Percentiles rank a stretch among this genome's conserved stretches.
Evolutionary conservation across 1,284 basidiomycete genomes (phyloP).

Genomic region (Schizophyllum amplum): DNA sequence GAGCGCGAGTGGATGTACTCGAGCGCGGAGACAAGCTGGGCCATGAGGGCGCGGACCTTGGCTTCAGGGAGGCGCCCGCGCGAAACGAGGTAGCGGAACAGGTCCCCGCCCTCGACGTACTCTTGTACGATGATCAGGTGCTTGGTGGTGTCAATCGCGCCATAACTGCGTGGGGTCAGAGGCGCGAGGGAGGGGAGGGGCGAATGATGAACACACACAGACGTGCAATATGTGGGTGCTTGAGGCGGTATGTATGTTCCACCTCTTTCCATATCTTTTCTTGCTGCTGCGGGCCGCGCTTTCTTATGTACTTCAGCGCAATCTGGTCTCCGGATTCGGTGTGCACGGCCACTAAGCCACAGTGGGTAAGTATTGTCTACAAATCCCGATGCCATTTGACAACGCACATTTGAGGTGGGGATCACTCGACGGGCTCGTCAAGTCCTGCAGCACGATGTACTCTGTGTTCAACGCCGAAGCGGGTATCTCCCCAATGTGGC

Average conservation of each 20-base stretch:
- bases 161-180: constrained; percentile 55
- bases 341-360: constrained; percentile 76
- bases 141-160: constrained; percentile 87
- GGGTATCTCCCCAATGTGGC: neutral
- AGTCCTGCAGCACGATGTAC: neutral
- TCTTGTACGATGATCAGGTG: constrained; percentile 97
- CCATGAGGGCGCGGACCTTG: constrained; percentile 91
- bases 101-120: constrained; percentile 83
- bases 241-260: constrained; percentile 86
- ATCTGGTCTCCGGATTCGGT: constrained; percentile 93
- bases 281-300: constrained; percentile 87
- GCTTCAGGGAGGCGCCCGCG: constrained; percentile 83
- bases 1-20: constrained; percentile 92
- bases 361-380: neutral
- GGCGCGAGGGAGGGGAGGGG: constrained; percentile 6
- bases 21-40: constrained; percentile 93
- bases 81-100: constrained; percentile 95
- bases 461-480: constrained; percentile 16
- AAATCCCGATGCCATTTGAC: neutral
- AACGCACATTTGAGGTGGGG: neutral
- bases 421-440: neutral
- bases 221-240: constrained; percentile 95
- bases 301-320: constrained; percentile 97
- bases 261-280: constrained; percentile 93
- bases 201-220: constrained; percentile 45